Conservation (phyloP, 1,139 yeast species). For the Sugiyamaella paludigena region DNA sequence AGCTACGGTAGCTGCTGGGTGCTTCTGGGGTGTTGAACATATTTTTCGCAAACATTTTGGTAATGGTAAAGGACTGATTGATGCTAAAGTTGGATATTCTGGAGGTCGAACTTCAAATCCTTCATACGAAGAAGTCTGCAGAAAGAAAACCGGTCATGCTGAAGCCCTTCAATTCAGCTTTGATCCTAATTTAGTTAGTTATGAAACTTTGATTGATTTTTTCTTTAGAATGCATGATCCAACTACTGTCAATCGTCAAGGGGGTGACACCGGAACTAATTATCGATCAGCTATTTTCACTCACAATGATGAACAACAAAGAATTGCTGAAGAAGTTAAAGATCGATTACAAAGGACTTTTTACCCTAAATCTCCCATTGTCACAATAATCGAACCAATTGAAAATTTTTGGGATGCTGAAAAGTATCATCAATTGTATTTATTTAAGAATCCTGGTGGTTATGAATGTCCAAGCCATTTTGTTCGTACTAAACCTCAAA, state of each 20-base stretch:
- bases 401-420: slow-evolving; percentile 85
- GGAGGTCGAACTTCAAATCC: slow-evolving; percentile 66
- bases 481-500: slow-evolving; percentile 46
- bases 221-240: slow-evolving; percentile 92
- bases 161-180: slow-evolving; percentile 82
- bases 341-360: slow-evolving; percentile 53
- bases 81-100: slow-evolving; percentile 83
- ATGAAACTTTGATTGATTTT: slow-evolving; percentile 68
- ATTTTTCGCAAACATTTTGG: slow-evolving; percentile 67
- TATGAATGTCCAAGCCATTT: slow-evolving; percentile 89
- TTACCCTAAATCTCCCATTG: slow-evolving; percentile 53
- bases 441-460: slow-evolving; percentile 76
- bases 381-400: slow-evolving; percentile 68
- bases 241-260: slow-evolving; percentile 59
- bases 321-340: slow-evolving; percentile 43
- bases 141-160: slow-evolving; percentile 59
- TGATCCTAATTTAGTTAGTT: slow-evolving; percentile 62
- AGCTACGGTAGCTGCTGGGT: slow-evolving; percentile 47
- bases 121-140: slow-evolving; percentile 73
- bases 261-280: slow-evolving; percentile 81
- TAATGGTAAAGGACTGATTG: slow-evolving; percentile 60
- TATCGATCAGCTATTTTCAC: slow-evolving; percentile 77
- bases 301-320: slow-evolving; percentile 51
- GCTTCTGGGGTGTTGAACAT: slow-evolving; percentile 96
- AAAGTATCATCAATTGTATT: slow-evolving; percentile 83